Evolutionary conservation across 257 asterid genomes (phyloP), one percentile per base, ranked within the genome.

Genomic region (Lycium ferocissimum): DNA sequence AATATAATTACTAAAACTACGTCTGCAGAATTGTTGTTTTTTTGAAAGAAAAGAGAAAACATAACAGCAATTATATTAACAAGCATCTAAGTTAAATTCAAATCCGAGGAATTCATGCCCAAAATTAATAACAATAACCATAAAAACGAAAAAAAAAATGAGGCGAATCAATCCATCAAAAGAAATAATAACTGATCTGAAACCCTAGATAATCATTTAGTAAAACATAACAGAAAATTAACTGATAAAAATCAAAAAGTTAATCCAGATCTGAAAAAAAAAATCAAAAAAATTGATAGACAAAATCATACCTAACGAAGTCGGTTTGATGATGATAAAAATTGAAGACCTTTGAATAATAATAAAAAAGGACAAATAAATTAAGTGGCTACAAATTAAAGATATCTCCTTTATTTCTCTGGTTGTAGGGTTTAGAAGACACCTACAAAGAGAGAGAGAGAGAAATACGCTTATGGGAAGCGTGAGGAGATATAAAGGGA

Each of bases 201-300:
- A 83, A 53, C 58, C 70, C 81, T 70, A 83, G 69, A 67, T 83
- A 13, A 17, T 38, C 57, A 69, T 37, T 67, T 51, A n/a, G 17
- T 22, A 75, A 7, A 53, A 22, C 45, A 47, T 49, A 76, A 26
- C 18, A 14, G 8, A 47, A 7, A 22, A 14, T 76, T 9, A 76
- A 76, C 26, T 12, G 1, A 1, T 8, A 76, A 49, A 20, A 53
- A 35, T 26, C 81, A 51, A 33, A 57, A 6, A 47, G 69, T 53
- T 35, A 51, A 59, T 51, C 51, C 67, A 59, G 81, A 83, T 69
- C 85, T 83, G 53, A 53, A 53, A 47, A 40, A 66, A 54, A 72
- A 1, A 33, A 10, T 10, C 58, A 3, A 20, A 80, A 53, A 17
- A 82, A 54, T 49, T 47, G 49, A 40, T 14, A 38, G 14, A 69